phyloP scores from a whole-genome alignment of 805 yeast species.

The Wickerhamomyces strasburgensis region DNA sequence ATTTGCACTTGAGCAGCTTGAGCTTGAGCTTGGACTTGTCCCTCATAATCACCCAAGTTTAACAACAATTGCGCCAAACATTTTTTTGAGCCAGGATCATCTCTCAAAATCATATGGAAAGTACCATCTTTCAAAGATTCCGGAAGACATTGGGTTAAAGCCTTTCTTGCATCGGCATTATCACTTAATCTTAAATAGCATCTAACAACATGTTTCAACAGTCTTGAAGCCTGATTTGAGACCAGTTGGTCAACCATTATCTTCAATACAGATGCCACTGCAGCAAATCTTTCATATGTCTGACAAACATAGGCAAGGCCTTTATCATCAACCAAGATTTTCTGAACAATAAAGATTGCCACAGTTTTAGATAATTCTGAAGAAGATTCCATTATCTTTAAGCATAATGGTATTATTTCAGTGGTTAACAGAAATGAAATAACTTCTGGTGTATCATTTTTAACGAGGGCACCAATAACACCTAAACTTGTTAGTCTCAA shows the following conservation, averaged over 20 bases:
- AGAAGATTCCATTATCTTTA: constrained; percentile 92
- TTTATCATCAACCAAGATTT: constrained; percentile 84
- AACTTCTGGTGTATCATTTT: constrained; percentile 93
- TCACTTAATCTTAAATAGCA: constrained; percentile 90
- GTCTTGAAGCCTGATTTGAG: constrained; percentile 70
- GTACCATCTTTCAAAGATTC: constrained; percentile 86
- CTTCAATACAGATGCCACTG: constrained; percentile 83
- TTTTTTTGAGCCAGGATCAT: constrained; percentile 82
- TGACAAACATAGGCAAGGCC: constrained; percentile 92
- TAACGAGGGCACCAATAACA: constrained; percentile 94
- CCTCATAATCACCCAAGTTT: constrained; percentile 46
- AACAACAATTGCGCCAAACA: constrained; percentile 79
- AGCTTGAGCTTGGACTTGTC: too few species aligned
- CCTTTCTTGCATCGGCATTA: constrained; percentile 84
- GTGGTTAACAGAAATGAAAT: constrained; percentile 89
- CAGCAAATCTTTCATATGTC: constrained; percentile 89
- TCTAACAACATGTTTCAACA: constrained; percentile 88
- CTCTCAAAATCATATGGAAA: constrained; percentile 70
- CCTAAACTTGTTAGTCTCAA: constrained; percentile 89
- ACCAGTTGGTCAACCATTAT: constrained; percentile 85
- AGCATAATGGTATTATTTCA: constrained; percentile 91
- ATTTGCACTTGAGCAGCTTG: too few species aligned
- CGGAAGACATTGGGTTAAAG: constrained; percentile 78
- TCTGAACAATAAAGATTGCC: constrained; percentile 93
- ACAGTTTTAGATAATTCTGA: constrained; percentile 93